A percentile compares a stretch with the other conserved stretches of the same genome.
Evolutionary conservation across 176 grass and related monocot genomes (phyloP).

Genomic region (Neostapfia colusana): DNA sequence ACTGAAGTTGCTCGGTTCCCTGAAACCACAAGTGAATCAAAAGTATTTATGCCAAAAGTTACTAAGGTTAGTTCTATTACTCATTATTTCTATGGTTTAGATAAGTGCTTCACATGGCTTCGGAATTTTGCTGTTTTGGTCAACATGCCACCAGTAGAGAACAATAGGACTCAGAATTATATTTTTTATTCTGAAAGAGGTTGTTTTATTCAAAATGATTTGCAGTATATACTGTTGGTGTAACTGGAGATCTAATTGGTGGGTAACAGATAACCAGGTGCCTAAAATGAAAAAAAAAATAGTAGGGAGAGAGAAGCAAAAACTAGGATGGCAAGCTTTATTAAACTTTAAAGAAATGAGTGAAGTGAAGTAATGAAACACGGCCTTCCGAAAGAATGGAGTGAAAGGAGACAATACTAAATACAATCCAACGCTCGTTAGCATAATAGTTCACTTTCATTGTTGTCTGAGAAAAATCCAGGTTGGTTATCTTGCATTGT

Average conservation of each 20-base stretch:
- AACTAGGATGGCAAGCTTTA: neutral
- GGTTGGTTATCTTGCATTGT: conserved; percentile 23
- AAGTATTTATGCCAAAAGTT: conserved; percentile 67
- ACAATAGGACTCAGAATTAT: neutral
- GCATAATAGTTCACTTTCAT: conserved; percentile 34
- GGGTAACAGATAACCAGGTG: conserved; percentile 20
- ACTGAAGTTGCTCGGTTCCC: conserved; percentile 80
- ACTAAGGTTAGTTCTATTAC: conserved; percentile 62
- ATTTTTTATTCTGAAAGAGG: conserved; percentile 1
- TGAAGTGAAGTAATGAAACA: conserved; percentile 34
- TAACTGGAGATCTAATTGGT: conserved; percentile 6
- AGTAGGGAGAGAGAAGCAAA: conserved; percentile 7
- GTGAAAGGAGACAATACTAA: conserved; percentile 6
- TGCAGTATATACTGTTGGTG: neutral
- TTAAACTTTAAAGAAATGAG: conserved; percentile 17
- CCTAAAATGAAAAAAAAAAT: conserved; percentile 29
- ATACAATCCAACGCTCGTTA: conserved; percentile 26
- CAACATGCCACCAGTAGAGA: conserved; percentile 2
- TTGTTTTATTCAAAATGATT: conserved; percentile 1
- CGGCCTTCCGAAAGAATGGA: conserved; percentile 10
- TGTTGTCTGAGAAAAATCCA: conserved; percentile 17
- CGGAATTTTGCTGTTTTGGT: conserved; percentile 4
- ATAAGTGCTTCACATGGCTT: conserved; percentile 18
- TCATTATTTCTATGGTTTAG: conserved; percentile 20
- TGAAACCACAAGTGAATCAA: conserved; percentile 66